Conservation (phyloP, 495 filamentous ascomycete species). For the Aspergillus sclerotioniger region DNA sequence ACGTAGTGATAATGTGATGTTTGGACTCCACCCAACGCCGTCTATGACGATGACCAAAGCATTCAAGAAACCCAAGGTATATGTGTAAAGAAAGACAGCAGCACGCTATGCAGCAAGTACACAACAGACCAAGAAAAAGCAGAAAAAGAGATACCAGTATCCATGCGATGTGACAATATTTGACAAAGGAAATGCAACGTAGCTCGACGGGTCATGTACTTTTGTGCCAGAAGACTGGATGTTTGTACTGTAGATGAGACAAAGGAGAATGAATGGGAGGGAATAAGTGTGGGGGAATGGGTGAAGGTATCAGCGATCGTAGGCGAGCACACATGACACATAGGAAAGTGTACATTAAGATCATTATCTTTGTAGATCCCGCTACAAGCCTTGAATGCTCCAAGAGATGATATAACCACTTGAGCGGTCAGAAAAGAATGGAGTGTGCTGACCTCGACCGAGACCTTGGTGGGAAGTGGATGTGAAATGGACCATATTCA, state of each 20-base stretch:
- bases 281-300: constrained; percentile 2
- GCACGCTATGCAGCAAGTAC: constrained; percentile 16
- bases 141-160: not conserved
- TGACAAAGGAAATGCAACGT: constrained; percentile 7
- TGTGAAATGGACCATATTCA: constrained; percentile 12
- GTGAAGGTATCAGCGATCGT: constrained; percentile 10
- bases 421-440: constrained; percentile 10
- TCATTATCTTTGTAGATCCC: constrained; percentile 36
- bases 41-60: constrained; percentile 14
- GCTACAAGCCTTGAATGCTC: constrained; percentile 27
- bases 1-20: constrained; percentile 8
- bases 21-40: constrained; percentile 17
- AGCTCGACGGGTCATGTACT: not conserved
- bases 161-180: not conserved
- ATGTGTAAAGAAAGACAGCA: constrained; percentile 12
- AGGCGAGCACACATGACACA: constrained; percentile 13
- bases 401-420: constrained; percentile 3
- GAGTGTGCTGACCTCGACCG: constrained; percentile 7
- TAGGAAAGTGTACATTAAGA: constrained; percentile 23
- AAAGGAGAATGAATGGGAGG: constrained; percentile 11
- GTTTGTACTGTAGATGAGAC: constrained; percentile 9
- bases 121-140: constrained; percentile 6
- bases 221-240: not conserved
- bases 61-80: constrained; percentile 13
- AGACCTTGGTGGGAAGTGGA: not conserved